Conservation (phyloP, 768 basidiomycete species). For the Wakefieldia striispora region DNA sequence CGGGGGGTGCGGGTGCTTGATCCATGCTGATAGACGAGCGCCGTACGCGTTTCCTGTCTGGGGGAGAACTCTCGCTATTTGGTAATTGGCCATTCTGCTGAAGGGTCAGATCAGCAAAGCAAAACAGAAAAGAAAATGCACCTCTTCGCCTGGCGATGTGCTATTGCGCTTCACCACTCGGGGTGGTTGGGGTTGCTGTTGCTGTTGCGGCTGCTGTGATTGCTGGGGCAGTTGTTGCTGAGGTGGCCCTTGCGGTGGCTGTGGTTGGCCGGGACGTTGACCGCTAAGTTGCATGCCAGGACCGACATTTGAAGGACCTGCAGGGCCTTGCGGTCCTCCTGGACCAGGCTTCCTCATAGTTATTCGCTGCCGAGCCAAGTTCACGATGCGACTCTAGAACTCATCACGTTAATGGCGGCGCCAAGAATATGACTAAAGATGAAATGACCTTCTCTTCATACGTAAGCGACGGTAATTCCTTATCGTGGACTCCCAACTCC, state of each 20-base stretch:
- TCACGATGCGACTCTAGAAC: conserved; percentile 38
- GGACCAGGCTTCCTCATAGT: conserved; percentile 29
- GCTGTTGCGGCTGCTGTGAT: conserved; percentile 21
- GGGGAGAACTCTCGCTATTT: conserved; percentile 54
- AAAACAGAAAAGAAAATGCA: conserved; percentile 23
- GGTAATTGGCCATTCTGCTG: conserved; percentile 46
- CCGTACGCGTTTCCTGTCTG: conserved; percentile 52
- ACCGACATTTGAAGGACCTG: conserved; percentile 26
- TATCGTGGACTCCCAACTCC: conserved; percentile 46
- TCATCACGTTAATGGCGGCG: conserved; percentile 13
- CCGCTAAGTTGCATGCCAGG: conserved; percentile 39
- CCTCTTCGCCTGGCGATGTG: conserved; percentile 64
- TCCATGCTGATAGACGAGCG: conserved; percentile 47
- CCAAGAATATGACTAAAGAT: neutral
- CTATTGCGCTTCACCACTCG: conserved; percentile 51
- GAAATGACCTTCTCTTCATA: conserved; percentile 58
- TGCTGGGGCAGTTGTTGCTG: conserved; percentile 14
- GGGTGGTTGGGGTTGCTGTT: conserved; percentile 26
- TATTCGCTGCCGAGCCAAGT: conserved; percentile 25
- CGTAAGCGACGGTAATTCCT: conserved; percentile 43
- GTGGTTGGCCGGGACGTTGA: conserved; percentile 38
- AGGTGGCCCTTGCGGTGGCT: conserved; percentile 19
- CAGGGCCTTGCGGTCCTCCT: conserved; percentile 23
- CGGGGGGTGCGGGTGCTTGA: conserved; percentile 33
- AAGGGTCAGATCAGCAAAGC: conserved; percentile 1